A percentile compares a stretch with the other conserved stretches of the same genome.
Evolutionary conservation across 805 yeast species (phyloP).

Genomic region (Barnettozyma sp.): DNA sequence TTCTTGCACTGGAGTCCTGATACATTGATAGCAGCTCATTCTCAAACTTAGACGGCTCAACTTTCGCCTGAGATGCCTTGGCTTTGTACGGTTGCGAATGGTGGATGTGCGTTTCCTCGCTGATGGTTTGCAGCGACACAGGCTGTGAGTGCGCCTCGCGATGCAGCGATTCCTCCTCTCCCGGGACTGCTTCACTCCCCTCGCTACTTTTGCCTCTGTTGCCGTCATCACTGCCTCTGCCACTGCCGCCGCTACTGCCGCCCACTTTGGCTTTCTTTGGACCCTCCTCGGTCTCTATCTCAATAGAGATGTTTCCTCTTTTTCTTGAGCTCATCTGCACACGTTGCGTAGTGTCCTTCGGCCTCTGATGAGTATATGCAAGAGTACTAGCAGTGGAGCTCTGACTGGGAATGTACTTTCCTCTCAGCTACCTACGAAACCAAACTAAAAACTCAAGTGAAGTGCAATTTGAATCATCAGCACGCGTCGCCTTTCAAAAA

Average conservation of each 20-base stretch:
- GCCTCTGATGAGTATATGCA: too few species aligned
- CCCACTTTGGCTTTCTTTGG: constrained; percentile 18
- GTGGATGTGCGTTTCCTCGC: constrained; percentile 18
- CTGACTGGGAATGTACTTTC: too few species aligned
- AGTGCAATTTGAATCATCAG: too few species aligned
- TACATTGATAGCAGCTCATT: constrained; percentile 42
- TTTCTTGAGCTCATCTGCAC: constrained; percentile 4
- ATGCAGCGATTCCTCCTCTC: constrained; percentile 20
- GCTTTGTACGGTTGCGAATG: constrained; percentile 26
- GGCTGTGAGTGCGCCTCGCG: constrained; percentile 25
- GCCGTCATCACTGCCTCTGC: too few species aligned
- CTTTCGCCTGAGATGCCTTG: constrained; percentile 23
- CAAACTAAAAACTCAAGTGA: too few species aligned
- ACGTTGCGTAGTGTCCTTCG: too few species aligned
- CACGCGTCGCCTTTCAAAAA: too few species aligned
- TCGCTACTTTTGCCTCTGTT: too few species aligned
- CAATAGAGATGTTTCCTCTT: constrained; percentile 1
- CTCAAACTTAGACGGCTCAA: constrained; percentile 45
- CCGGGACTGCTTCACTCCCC: too few species aligned
- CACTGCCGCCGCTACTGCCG: too few species aligned
- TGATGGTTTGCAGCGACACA: constrained; percentile 16
- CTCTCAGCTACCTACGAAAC: too few species aligned
- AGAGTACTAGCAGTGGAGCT: too few species aligned
- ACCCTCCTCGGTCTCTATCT: not conserved
- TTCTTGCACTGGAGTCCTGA: constrained; percentile 25